Conservation (phyloP, 2,329 filamentous ascomycete genomes). For the Cercospora zeina region DNA sequence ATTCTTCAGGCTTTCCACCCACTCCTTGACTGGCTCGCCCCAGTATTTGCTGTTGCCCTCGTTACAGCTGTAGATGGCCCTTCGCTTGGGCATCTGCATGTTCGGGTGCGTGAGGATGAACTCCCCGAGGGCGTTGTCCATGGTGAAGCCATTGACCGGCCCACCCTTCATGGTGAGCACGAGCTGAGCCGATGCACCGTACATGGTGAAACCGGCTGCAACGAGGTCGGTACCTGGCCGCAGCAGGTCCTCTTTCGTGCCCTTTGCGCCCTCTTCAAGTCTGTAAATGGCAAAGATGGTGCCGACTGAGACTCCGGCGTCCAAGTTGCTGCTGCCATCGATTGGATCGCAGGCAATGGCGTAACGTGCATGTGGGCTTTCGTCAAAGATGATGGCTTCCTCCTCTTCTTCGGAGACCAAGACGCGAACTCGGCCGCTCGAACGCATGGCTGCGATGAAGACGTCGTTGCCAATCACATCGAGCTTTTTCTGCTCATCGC, state of each 20-base stretch:
- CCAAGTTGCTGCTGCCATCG: slow-evolving; percentile 94
- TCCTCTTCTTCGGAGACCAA: slow-evolving; percentile 99
- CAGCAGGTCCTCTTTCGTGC: slow-evolving; percentile 81
- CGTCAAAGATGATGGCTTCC: slow-evolving; percentile 80
- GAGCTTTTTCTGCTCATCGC: slow-evolving; percentile 99
- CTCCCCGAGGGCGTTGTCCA: slow-evolving; percentile 94
- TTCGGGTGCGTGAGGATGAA: slow-evolving; percentile 97
- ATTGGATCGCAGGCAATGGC: slow-evolving; percentile 97
- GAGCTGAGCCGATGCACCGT: slow-evolving; percentile 92
- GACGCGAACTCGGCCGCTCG: slow-evolving; percentile 83
- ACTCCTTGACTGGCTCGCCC: slow-evolving; percentile 81
- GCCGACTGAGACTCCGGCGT: slow-evolving; percentile 95
- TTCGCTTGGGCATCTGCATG: slow-evolving; percentile 79
- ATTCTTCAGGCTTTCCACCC: slow-evolving; percentile 86
- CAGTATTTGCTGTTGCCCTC: slow-evolving; percentile 98
- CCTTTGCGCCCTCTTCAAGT: slow-evolving; percentile 72
- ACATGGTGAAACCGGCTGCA: slow-evolving; percentile 99
- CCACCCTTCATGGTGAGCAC: slow-evolving; percentile 96
- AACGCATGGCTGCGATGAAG: slow-evolving; percentile 93
- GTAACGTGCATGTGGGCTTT: slow-evolving; percentile 74
- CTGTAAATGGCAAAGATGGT: slow-evolving; percentile 97
- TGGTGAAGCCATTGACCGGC: slow-evolving; percentile 92
- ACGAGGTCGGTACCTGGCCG: slow-evolving; percentile 88
- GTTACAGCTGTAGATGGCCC: slow-evolving; percentile 95
- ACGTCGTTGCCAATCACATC: slow-evolving; percentile 98